Conservation (phyloP, 257 asterid genomes). For the Fraxinus quadrangulata region DNA sequence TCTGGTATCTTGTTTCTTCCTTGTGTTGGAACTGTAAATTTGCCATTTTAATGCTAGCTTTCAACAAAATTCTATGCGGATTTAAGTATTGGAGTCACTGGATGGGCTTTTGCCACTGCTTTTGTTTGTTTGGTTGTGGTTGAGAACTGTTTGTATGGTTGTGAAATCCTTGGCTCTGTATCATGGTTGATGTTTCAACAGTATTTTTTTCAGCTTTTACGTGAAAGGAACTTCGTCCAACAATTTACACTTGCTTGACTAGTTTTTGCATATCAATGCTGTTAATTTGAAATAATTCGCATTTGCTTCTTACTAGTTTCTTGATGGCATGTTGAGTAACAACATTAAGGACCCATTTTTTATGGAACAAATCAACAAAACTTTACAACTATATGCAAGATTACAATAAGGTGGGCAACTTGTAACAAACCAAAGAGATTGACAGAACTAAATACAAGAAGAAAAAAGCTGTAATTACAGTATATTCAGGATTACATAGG, state of each 20-base stretch:
- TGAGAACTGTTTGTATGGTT: neutral
- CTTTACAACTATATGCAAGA: too few relatives aligned
- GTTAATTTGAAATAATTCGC: neutral
- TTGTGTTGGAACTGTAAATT: constrained; percentile 32
- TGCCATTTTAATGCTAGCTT: constrained; percentile 24
- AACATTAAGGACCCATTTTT: too few relatives aligned
- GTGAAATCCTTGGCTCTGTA: neutral
- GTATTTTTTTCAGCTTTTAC: neutral
- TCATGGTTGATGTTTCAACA: neutral
- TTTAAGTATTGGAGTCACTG: neutral
- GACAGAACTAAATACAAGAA: neutral
- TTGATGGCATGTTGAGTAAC: neutral
- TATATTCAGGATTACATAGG: constrained; percentile 42
- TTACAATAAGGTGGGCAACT: too few relatives aligned
- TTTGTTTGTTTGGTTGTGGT: constrained; percentile 3
- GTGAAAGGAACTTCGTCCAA: neutral
- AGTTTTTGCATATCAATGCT: too few relatives aligned
- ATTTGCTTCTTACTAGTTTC: neutral
- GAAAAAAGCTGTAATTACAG: neutral
- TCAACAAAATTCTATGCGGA: constrained; percentile 22
- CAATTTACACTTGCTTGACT: neutral
- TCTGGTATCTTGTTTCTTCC: constrained; percentile 29
- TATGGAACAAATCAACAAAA: too few relatives aligned
- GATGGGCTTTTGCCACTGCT: neutral
- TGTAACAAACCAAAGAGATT: too few relatives aligned